These are phyloP conservation scores for Leccinum subgranulosum DNA, from an alignment of 768 basidiomycete genomes.

Conservation along the genomic window DNA sequence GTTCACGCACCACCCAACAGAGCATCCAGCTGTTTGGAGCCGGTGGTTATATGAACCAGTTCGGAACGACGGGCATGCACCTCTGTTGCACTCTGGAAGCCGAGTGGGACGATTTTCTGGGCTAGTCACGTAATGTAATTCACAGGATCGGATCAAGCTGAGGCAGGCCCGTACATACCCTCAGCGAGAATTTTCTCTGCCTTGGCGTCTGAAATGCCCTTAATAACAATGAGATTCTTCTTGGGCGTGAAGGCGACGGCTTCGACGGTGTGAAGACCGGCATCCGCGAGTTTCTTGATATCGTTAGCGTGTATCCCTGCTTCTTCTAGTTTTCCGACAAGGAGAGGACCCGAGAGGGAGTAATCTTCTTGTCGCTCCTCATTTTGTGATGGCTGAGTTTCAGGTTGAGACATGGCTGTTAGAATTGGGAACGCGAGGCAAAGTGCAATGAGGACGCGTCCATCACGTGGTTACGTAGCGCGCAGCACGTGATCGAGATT, in stretches of 20 bases:
- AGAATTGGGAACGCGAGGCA: background rate
- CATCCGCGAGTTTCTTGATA: slow-evolving; percentile 91
- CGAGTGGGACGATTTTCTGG: slow-evolving; percentile 93
- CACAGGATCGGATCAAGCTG: background rate
- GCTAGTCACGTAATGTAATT: slow-evolving; percentile 45
- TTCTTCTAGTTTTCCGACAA: slow-evolving; percentile 83
- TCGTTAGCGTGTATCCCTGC: slow-evolving; percentile 87
- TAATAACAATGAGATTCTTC: slow-evolving; percentile 85
- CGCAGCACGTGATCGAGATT: slow-evolving; percentile 3
- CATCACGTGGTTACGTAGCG: slow-evolving; percentile 23
- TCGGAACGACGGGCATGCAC: slow-evolving; percentile 94
- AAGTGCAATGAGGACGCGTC: slow-evolving; percentile 21
- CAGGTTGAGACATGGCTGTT: slow-evolving; percentile 39
- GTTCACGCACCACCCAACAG: slow-evolving; percentile 75
- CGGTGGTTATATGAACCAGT: slow-evolving; percentile 94
- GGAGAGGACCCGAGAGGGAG: slow-evolving; percentile 73
- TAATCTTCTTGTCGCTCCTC: slow-evolving; percentile 50
- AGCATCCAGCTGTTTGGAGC: slow-evolving; percentile 93
- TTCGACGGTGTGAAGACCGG: slow-evolving; percentile 91
- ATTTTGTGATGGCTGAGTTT: slow-evolving; percentile 37
- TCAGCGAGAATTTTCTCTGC: slow-evolving; percentile 94
- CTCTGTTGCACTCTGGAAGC: slow-evolving; percentile 97
- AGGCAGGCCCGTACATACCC: slow-evolving; percentile 48
- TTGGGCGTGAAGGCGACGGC: slow-evolving; percentile 96
- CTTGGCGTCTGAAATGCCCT: slow-evolving; percentile 95